These are phyloP conservation scores for Pinus tabuliformis DNA, from an alignment of 75 land plant species.

Conservation along the genomic window DNA sequence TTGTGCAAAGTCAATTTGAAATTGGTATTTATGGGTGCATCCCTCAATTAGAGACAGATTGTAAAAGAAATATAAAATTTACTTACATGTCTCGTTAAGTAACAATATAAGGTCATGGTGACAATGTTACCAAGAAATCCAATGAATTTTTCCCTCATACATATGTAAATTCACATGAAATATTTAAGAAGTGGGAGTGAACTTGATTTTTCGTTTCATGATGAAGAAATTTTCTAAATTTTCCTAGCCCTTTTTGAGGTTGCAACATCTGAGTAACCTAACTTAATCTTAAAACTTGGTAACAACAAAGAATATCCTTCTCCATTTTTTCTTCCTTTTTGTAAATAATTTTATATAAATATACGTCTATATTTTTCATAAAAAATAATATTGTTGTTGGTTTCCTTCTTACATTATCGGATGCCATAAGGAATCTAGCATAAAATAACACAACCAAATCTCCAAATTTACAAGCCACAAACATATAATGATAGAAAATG, in stretches of 20 bases:
- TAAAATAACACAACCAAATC: too few species aligned
- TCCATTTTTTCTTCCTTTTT: too few species aligned
- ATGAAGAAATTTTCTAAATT: conserved; percentile 32
- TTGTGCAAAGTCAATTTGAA: not conserved
- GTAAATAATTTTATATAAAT: too few species aligned
- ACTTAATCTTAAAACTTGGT: too few species aligned
- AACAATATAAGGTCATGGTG: not conserved
- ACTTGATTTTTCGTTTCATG: conserved; percentile 4
- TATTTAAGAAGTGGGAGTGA: conserved; percentile 6
- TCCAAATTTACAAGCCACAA: too few species aligned
- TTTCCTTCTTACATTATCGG: too few species aligned
- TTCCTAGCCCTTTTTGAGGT: conserved; percentile 43
- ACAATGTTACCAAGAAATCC: not conserved
- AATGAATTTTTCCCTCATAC: not conserved
- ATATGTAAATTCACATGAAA: not conserved
- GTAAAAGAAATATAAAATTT: not conserved
- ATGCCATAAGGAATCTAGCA: too few species aligned
- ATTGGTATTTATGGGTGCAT: not conserved
- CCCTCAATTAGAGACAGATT: not conserved
- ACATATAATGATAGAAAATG: too few species aligned
- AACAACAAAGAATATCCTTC: too few species aligned
- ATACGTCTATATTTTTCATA: too few species aligned
- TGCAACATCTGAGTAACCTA: too few species aligned
- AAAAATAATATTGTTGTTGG: too few species aligned
- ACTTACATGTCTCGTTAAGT: not conserved